Base-by-base conservation (phyloP, 306 rosid genomes). In the Echinosophora koreensis region DNA sequence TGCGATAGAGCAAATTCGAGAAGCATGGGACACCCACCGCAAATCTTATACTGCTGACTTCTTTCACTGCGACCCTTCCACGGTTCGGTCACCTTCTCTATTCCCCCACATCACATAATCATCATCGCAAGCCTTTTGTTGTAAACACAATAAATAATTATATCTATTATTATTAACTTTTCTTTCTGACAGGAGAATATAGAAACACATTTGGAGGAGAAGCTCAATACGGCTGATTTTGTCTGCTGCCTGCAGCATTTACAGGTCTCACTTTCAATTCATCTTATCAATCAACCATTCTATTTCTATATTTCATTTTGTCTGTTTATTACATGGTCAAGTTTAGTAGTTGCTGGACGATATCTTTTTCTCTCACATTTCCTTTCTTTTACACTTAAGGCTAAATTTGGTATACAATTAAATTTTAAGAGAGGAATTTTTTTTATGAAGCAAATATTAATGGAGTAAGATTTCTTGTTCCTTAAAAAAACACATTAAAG, bases 171-270 rank as follows among this genome's bases (percentile, higher is more conserved):
- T 66, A 5, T 66, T 70, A 37, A 8, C 44, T 44, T 14, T 70
- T 22, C 5, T 41, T 60, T 75, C 44, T 76, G 64, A 66, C 87
- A 95, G 99, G 97, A 88, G 49, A 79, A 79, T 67, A 56, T 90
- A 52, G 92, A 90, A 79, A 39, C 10, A 2, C 90, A 75, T 78
- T 73, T 90, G 86, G 86, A 89, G 83, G 95, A 89, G 84, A 88
- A 92, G 85, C 71, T 73, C 35, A 85, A 72, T 77, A 54, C 37
- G 5, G 96, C 87, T 44, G 99, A 92, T 90, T 76, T 84, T 76
- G 97, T 95, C 76, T 95, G 97, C 90, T 95, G 99, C 84, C 79
- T 95, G 89, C 97, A 95, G 82, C 89, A 95, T 90, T 85, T 95
- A 84, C 98, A 95, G 98, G 98, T 95, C 60, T 71, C 22, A 2